Evolutionary conservation across 495 filamentous ascomycete genomes (phyloP).

Genomic region (Penicillium malachiteum): DNA sequence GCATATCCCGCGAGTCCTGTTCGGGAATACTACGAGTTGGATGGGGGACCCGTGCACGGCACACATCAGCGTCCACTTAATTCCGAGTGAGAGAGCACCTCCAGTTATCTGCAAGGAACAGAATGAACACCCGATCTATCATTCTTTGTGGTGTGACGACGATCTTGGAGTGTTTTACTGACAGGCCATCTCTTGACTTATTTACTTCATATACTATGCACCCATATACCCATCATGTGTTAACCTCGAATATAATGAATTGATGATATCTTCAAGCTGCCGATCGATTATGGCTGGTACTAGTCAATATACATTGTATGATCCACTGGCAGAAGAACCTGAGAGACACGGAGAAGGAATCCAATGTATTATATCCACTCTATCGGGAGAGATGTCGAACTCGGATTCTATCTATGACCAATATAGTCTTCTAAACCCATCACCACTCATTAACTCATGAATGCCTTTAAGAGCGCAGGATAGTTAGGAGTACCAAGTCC

Average conservation of each 20-base stretch:
- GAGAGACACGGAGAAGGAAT: no score
- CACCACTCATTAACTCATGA: constrained; percentile 25
- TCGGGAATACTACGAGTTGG: constrained; percentile 20
- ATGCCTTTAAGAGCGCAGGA: constrained; percentile 46
- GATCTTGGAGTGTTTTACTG: no score
- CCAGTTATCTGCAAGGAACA: background rate
- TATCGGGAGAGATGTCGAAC: background rate
- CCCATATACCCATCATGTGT: background rate
- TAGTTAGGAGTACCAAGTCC: constrained; percentile 60
- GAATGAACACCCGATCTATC: background rate
- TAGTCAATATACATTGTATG: no score
- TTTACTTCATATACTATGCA: background rate
- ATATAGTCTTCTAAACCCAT: background rate
- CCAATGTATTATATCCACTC: no score
- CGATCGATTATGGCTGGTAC: no score
- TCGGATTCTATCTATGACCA: background rate
- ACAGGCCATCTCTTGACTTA: no score
- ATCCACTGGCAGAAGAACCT: no score
- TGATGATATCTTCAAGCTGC: no score
- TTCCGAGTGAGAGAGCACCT: constrained; percentile 21
- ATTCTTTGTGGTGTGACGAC: background rate
- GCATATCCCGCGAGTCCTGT: constrained; percentile 8
- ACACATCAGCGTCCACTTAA: constrained; percentile 23
- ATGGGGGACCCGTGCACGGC: constrained; percentile 20
- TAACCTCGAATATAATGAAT: no score